Evolutionary conservation across 2,329 filamentous ascomycete genomes (phyloP), one percentile per base, ranked within the genome.

Genomic region (Eutypa lata): DNA sequence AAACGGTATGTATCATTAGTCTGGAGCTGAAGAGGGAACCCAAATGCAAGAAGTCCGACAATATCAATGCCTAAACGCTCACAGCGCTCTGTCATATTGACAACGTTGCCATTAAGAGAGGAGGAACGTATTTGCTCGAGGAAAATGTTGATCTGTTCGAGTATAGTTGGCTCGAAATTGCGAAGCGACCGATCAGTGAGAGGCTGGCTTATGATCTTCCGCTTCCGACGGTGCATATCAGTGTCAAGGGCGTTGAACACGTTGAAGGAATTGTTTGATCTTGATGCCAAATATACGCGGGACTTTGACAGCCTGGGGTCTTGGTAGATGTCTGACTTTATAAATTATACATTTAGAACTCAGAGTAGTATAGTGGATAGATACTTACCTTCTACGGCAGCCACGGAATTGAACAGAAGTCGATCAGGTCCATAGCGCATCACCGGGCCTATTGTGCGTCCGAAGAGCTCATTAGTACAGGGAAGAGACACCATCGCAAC

Each of bases 121-220:
- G 40, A 43, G 8, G n/a, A 6, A 10, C 8, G 8, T 21, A 43
- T 3, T 43, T n/a, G 33, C 24, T 28, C 8, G 16, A 49, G 11
- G 13, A 40, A 40, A 6, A 19, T 28, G 47, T 49, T 18, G 19
- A 49, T 7, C 21, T 49, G 33, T 7, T 49, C 35, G 16, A 47
- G 2, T 43, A 57, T 55, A 2, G 19, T 43, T 0, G 58, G 55
- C 45, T 59, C 54, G 33, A 59, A 59, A 1, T 28, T 38, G 10
- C 50, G 42, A 5, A 61, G 37, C 0, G 49, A 31, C 18, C 49
- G 28, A 16, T 53, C 49, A 3, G 40, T 49, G 16, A 61, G 43
- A 11, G 31, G 49, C 1, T 44, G 46, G n/a, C 21, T 35, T 7
- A 49, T 26, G 3, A 40, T 21, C 33, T 18, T 28, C 7, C 47